Evolutionary conservation across 306 rosid genomes (phyloP).

Genomic region (Lathyrus sativus): DNA sequence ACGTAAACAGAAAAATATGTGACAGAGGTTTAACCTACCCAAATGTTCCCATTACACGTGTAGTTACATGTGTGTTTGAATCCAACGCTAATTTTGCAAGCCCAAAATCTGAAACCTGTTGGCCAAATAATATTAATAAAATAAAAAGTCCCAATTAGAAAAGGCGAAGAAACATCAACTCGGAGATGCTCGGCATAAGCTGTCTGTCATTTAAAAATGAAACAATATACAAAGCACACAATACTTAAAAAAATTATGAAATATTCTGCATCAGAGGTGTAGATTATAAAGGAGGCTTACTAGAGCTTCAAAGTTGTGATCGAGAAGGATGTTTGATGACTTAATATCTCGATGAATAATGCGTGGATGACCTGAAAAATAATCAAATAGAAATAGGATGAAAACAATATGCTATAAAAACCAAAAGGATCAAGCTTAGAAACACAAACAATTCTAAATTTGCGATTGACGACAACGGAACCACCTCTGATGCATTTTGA

Average conservation of each 20-base stretch:
- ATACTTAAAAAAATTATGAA: background rate
- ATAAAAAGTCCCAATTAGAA: constrained; percentile 14
- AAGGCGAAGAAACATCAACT: background rate
- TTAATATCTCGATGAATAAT: constrained; percentile 97
- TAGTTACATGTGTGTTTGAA: constrained; percentile 85
- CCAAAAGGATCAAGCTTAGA: constrained; percentile 11
- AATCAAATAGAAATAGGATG: constrained; percentile 33
- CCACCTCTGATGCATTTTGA: constrained; percentile 25
- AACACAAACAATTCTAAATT: constrained; percentile 4
- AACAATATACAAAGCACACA: background rate
- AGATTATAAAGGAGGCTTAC: constrained; percentile 51
- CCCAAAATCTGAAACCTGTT: constrained; percentile 97
- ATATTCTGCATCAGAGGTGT: constrained; percentile 1
- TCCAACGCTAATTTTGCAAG: constrained; percentile 93
- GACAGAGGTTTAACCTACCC: constrained; percentile 59
- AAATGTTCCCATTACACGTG: constrained; percentile 99
- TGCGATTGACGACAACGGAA: constrained; percentile 17
- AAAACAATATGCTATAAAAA: constrained; percentile 11
- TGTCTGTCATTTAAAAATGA: background rate
- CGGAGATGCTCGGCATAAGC: constrained; percentile 14
- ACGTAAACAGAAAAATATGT: constrained; percentile 13
- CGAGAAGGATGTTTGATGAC: constrained; percentile 95
- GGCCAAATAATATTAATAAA: constrained; percentile 33
- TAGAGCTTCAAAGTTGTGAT: constrained; percentile 83
- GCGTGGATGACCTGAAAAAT: constrained; percentile 94